A percentile compares a stretch with the other conserved stretches of the same genome.
Evolutionary conservation across 108 stramenopile species (phyloP).

Genomic region (Skeletonema tropicum): DNA sequence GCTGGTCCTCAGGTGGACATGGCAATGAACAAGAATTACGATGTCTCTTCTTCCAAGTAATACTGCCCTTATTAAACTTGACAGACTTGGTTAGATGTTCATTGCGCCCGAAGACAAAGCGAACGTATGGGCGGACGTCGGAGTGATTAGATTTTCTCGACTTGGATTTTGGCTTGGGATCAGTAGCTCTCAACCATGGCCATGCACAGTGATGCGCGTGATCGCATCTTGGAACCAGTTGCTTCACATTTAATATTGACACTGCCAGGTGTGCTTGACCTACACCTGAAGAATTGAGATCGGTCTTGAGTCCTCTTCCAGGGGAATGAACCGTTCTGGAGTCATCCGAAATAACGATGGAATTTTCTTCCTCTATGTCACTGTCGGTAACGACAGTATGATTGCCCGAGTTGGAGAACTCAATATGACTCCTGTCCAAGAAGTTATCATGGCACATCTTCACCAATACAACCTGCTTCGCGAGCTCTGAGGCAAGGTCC

Average conservation of each 20-base stretch:
- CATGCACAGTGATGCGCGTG: background rate
- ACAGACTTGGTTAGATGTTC: constrained; percentile 33
- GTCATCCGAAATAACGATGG: background rate
- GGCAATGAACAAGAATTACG: constrained; percentile 44
- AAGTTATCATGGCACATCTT: constrained; percentile 51
- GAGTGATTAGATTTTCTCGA: constrained; percentile 7
- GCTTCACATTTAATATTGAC: constrained; percentile 39
- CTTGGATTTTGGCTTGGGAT: background rate
- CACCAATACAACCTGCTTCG: constrained; percentile 34
- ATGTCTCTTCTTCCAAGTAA: constrained; percentile 30
- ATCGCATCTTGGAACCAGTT: constrained; percentile 26
- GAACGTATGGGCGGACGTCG: constrained; percentile 37
- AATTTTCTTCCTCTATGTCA: constrained; percentile 5
- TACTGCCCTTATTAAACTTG: constrained; percentile 31
- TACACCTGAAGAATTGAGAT: constrained; percentile 3
- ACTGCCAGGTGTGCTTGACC: constrained; percentile 26
- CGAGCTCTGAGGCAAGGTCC: constrained; percentile 31
- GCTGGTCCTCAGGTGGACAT: constrained; percentile 35
- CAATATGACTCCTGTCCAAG: constrained; percentile 24
- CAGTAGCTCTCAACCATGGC: background rate
- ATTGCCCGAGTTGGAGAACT: background rate
- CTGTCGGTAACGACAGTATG: constrained; percentile 2
- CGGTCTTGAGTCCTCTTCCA: constrained; percentile 20
- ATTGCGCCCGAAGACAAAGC: constrained; percentile 42
- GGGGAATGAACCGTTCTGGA: background rate